phyloP scores from a whole-genome alignment of 768 basidiomycete species.

The Podaxis mareebaensis region DNA sequence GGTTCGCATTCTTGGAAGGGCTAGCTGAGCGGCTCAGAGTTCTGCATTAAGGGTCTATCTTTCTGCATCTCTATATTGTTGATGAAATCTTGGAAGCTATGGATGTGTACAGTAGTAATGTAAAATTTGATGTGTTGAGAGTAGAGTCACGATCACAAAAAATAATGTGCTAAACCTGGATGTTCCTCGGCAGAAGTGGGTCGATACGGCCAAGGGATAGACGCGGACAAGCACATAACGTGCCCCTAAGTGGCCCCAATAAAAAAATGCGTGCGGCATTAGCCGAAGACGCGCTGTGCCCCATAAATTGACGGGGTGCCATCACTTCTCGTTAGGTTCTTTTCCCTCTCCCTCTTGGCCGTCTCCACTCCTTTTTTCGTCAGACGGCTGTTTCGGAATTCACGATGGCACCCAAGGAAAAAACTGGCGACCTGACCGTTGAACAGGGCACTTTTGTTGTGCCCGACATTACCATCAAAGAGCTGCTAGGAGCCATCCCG shows the following conservation, averaged over 20 bases:
- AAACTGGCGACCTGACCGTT: slow-evolving; percentile 33
- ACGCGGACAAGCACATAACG: neutral
- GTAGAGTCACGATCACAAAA: neutral
- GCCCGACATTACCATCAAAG: slow-evolving; percentile 87
- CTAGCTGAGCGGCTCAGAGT: slow-evolving; percentile 53
- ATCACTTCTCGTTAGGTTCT: slow-evolving; percentile 13
- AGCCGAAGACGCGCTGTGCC: slow-evolving; percentile 20
- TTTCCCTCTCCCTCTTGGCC: slow-evolving; percentile 14
- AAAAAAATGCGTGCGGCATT: slow-evolving; percentile 18
- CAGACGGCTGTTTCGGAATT: slow-evolving; percentile 12
- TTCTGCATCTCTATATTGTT: slow-evolving; percentile 7
- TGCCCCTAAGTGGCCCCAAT: slow-evolving; percentile 3
- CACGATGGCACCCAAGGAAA: slow-evolving; percentile 35
- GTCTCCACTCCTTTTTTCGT: slow-evolving; percentile 17
- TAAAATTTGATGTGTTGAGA: neutral
- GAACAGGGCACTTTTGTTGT: slow-evolving; percentile 67
- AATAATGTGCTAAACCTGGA: neutral
- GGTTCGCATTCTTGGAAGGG: slow-evolving; percentile 66
- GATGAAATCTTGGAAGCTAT: neutral
- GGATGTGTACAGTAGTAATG: neutral
- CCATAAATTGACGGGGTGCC: slow-evolving; percentile 27
- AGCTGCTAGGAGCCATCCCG: slow-evolving; percentile 83
- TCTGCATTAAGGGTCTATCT: slow-evolving; percentile 30
- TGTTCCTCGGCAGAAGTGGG: neutral
- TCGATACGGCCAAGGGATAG: too few relatives aligned